These are phyloP conservation scores for Pseudonitzschia multistriata DNA, from an alignment of 108 stramenopile species.

Conservation along the genomic window DNA sequence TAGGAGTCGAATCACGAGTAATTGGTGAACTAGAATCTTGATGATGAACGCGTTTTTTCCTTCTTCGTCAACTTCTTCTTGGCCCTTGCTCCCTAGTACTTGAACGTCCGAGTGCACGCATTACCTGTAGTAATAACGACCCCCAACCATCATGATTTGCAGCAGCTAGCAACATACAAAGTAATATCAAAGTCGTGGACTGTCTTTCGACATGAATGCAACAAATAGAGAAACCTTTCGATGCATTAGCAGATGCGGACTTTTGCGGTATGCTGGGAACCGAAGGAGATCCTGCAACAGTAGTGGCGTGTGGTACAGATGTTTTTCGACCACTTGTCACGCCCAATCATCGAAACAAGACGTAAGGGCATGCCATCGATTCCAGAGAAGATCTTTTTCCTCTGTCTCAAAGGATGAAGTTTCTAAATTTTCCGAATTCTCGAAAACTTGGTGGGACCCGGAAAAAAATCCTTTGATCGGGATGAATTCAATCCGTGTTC, in stretches of 20 bases:
- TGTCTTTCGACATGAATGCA: neutral
- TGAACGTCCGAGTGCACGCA: no score
- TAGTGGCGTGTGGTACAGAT: neutral
- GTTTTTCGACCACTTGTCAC: neutral
- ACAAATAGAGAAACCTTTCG: neutral
- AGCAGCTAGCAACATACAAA: neutral
- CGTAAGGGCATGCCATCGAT: neutral
- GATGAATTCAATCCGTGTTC: conserved; percentile 79
- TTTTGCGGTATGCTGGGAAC: neutral
- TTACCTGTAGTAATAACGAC: no score
- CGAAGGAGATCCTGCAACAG: neutral
- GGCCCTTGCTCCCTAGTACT: no score
- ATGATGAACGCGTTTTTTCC: no score
- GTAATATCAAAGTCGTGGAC: neutral
- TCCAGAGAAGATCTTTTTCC: conserved; percentile 2
- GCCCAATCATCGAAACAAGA: neutral
- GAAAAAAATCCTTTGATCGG: conserved; percentile 65
- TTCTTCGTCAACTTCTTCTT: no score
- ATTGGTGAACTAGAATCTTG: no score
- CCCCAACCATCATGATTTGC: no score
- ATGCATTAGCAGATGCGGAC: neutral
- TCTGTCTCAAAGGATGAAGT: conserved; percentile 57
- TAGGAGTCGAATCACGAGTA: neutral
- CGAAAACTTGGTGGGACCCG: conserved; percentile 76
- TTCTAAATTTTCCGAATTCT: conserved; percentile 63